phyloP scores from a whole-genome alignment of 1,284 basidiomycete species.

The Hemileccinum hortonii region DNA sequence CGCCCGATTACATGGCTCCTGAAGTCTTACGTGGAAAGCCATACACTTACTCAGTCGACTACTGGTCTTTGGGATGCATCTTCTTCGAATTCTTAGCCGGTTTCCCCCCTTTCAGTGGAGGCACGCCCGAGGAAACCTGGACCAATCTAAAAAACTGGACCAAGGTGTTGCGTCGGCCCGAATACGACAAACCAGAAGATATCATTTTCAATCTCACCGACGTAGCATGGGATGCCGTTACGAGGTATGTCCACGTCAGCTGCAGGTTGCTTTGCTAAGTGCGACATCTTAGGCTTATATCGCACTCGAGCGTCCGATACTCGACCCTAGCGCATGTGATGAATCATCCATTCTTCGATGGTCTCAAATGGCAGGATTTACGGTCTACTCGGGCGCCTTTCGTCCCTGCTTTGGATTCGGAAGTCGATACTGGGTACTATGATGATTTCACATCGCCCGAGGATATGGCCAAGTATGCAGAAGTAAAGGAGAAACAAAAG shows the following conservation, averaged over 20 bases:
- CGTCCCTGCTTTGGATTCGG: conserved; percentile 92
- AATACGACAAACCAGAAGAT: conserved; percentile 96
- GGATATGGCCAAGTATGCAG: conserved; percentile 98
- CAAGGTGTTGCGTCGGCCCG: conserved; percentile 85
- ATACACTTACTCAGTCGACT: conserved; percentile 96
- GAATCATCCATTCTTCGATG: conserved; percentile 83
- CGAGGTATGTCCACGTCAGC: conserved; percentile 50
- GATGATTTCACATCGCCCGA: conserved; percentile 92
- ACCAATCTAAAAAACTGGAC: conserved; percentile 99
- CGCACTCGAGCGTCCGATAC: conserved; percentile 79
- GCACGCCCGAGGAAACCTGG: conserved; percentile 98
- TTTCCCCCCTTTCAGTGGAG: conserved; percentile 97
- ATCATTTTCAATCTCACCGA: conserved; percentile 96
- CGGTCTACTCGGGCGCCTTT: conserved; percentile 87
- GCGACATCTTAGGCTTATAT: conserved; percentile 53
- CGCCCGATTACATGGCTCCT: conserved; percentile 95
- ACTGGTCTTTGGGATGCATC: conserved; percentile 98
- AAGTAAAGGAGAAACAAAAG: conserved; percentile 96
- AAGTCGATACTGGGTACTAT: conserved; percentile 97
- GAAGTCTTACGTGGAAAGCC: conserved; percentile 94
- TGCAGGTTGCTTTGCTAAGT: conserved; percentile 8
- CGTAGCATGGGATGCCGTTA: conserved; percentile 94
- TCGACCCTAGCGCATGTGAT: conserved; percentile 73
- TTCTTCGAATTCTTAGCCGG: conserved; percentile 97
- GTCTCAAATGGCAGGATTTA: conserved; percentile 75